Percentiles rank a stretch among this genome's conserved stretches.
phyloP scores from a whole-genome alignment of 768 basidiomycete species.

The Suillus lakei region DNA sequence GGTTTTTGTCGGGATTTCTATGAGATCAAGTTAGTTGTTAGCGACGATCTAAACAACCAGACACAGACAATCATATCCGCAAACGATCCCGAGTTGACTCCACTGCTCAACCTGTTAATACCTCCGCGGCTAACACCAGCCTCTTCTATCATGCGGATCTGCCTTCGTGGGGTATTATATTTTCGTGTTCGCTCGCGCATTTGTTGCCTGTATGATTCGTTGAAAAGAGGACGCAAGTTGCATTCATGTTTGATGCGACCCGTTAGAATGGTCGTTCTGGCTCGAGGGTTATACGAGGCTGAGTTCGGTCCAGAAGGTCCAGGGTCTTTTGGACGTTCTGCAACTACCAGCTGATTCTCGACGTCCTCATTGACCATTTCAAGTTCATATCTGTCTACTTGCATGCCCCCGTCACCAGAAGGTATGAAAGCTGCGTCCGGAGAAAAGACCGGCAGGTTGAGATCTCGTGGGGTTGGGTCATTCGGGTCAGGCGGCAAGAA shows the following conservation, averaged over 20 bases:
- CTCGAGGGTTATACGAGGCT: constrained; percentile 57
- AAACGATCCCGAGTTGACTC: constrained; percentile 66
- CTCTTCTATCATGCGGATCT: constrained; percentile 78
- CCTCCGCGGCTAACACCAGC: constrained; percentile 67
- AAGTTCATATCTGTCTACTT: constrained; percentile 77
- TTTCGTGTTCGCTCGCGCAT: constrained; percentile 69
- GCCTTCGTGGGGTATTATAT: constrained; percentile 68
- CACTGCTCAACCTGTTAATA: constrained; percentile 80
- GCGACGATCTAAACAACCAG: constrained; percentile 6
- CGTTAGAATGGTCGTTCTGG: constrained; percentile 78
- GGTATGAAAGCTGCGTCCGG: constrained; percentile 36
- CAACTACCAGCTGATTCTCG: constrained; percentile 86
- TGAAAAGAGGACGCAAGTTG: constrained; percentile 70
- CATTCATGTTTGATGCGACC: constrained; percentile 85
- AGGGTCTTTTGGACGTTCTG: constrained; percentile 76
- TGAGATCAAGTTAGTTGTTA: constrained; percentile 12
- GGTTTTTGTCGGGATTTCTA: constrained; percentile 70
- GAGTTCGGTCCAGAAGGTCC: constrained; percentile 42
- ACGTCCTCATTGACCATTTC: constrained; percentile 86
- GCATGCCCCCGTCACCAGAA: constrained; percentile 31
- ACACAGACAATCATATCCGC: constrained; percentile 66
- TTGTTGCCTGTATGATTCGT: constrained; percentile 68
- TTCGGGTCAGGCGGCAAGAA: constrained; percentile 63
- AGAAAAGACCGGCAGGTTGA: constrained; percentile 30
- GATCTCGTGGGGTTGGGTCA: constrained; percentile 41